Evolutionary conservation across 1,284 basidiomycete genomes (phyloP).

Genomic region (Cutaneotrichosporon cutaneum): DNA sequence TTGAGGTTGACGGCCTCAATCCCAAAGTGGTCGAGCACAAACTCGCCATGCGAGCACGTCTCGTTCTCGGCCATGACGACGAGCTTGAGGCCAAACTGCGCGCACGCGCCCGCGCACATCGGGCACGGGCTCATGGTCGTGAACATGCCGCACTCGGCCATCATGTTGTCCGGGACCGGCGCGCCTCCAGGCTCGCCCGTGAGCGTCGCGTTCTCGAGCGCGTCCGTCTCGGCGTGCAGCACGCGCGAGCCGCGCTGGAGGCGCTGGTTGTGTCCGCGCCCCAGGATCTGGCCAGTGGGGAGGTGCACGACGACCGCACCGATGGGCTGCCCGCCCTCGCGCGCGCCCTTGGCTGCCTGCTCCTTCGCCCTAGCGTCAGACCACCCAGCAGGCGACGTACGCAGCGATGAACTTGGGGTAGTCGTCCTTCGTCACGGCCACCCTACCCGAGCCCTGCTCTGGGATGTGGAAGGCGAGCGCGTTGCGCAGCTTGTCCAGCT

Average conservation of each 20-base stretch:
- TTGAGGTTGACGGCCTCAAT: background rate
- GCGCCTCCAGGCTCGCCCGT: slow-evolving; percentile 29
- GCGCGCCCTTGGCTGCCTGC: slow-evolving; percentile 27
- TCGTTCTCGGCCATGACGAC: slow-evolving; percentile 10
- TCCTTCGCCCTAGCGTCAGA: slow-evolving; percentile 26
- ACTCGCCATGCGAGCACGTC: background rate
- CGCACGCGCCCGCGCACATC: slow-evolving; percentile 19
- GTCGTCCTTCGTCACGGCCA: slow-evolving; percentile 20
- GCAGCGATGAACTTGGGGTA: slow-evolving; percentile 27
- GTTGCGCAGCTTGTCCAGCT: background rate
- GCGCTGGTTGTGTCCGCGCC: slow-evolving; percentile 35
- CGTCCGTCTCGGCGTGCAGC: slow-evolving; percentile 38
- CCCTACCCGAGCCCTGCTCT: background rate
- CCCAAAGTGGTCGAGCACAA: background rate
- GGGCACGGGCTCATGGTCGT: slow-evolving; percentile 35
- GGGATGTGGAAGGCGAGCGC: background rate
- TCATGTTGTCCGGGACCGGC: slow-evolving; percentile 10
- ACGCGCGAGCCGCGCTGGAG: slow-evolving; percentile 32
- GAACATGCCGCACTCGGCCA: slow-evolving; percentile 36
- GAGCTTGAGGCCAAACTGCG: slow-evolving; percentile 4
- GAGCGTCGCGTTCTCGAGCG: slow-evolving; percentile 26
- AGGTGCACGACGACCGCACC: slow-evolving; percentile 37
- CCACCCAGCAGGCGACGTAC: slow-evolving; percentile 12
- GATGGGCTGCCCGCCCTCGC: slow-evolving; percentile 36
- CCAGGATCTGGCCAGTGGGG: slow-evolving; percentile 32